Evolutionary conservation across 768 basidiomycete species (phyloP).

Genomic region (Daedaleopsis nitida): DNA sequence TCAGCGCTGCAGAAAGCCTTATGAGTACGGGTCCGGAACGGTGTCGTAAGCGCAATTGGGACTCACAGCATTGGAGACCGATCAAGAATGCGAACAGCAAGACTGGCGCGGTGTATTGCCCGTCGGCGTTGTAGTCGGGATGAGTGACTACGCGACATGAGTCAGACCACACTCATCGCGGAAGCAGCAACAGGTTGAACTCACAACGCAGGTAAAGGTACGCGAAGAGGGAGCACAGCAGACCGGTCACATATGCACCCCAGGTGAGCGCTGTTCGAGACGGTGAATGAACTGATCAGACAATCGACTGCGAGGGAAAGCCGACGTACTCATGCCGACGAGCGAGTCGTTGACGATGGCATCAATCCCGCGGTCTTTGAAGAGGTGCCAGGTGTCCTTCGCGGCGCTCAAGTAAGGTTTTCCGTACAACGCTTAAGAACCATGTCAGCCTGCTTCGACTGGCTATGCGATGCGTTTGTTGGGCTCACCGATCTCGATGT

Average conservation of each 20-base stretch:
- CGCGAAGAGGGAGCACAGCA: conserved; percentile 72
- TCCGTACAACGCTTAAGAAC: conserved; percentile 70
- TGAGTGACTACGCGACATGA: conserved; percentile 53
- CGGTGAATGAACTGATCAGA: conserved; percentile 7
- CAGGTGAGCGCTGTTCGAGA: conserved; percentile 60
- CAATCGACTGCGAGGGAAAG: no score
- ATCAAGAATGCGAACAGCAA: conserved; percentile 82
- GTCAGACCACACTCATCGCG: neutral
- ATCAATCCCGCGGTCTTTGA: conserved; percentile 79
- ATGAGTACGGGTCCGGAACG: neutral
- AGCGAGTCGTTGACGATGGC: conserved; percentile 83
- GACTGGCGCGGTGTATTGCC: conserved; percentile 78
- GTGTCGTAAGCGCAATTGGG: no score
- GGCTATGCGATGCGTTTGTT: neutral
- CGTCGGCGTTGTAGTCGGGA: conserved; percentile 71
- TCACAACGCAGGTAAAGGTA: conserved; percentile 75
- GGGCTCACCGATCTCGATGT: conserved; percentile 73
- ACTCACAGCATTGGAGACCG: conserved; percentile 66
- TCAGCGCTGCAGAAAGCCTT: conserved; percentile 48
- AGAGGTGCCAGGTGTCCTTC: conserved; percentile 80
- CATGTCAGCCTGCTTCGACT: neutral
- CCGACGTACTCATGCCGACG: conserved; percentile 69
- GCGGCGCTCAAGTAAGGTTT: conserved; percentile 81
- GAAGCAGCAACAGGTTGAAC: conserved; percentile 26
- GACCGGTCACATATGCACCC: conserved; percentile 80